These are phyloP conservation scores for Saccharata proteae DNA, from an alignment of 2,329 filamentous ascomycete species.

Conservation along the genomic window DNA sequence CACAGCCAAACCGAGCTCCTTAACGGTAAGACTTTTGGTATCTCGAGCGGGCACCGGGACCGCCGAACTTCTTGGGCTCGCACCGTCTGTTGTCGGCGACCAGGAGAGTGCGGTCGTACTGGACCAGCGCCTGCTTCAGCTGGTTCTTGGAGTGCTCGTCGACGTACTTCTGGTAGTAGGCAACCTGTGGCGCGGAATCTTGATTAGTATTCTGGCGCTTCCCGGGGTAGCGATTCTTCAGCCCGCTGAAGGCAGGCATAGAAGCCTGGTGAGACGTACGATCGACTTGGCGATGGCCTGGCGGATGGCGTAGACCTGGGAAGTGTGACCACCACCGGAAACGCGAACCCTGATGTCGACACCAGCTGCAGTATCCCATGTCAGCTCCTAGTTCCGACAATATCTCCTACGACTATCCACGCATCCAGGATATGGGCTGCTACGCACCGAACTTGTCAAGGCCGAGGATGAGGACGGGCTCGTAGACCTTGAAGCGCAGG, in stretches of 20 bases:
- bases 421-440: background rate
- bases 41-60: conserved; percentile 85
- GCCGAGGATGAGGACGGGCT: conserved; percentile 92
- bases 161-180: conserved; percentile 99
- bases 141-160: conserved; percentile 99
- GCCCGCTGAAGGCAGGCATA: background rate
- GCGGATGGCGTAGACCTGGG: conserved; percentile 95
- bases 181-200: conserved; percentile 36
- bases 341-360: conserved; percentile 98
- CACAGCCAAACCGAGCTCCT: too few species aligned
- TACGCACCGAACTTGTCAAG: conserved; percentile 78
- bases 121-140: conserved; percentile 91
- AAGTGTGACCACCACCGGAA: conserved; percentile 92
- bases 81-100: conserved; percentile 98
- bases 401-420: background rate
- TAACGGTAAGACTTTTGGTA: conserved; percentile 99
- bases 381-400: conserved; percentile 11
- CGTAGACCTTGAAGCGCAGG: conserved; percentile 99
- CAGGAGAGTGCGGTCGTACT: conserved; percentile 93
- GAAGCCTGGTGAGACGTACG: conserved; percentile 35
- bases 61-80: conserved; percentile 97
- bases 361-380: conserved; percentile 41
- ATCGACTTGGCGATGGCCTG: conserved; percentile 98
- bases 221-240: background rate
- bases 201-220: conserved; percentile 8